These are phyloP conservation scores for Tetrapisispora phaffii DNA, from an alignment of 805 yeast genomes.

Conservation along the genomic window DNA sequence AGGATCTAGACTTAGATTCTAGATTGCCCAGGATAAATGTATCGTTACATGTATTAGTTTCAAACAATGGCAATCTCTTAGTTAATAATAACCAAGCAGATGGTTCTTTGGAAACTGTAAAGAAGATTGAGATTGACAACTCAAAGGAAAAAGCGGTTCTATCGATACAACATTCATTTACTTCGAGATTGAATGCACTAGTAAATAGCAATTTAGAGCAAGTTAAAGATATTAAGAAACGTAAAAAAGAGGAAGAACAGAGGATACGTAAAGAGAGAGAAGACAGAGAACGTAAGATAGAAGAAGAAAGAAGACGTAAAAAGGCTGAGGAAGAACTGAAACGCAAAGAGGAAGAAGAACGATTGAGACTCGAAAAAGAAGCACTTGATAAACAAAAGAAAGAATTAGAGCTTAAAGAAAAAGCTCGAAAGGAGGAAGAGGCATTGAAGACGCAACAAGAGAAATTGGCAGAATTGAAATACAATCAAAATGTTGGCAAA, in stretches of 20 bases:
- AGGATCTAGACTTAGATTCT: neutral
- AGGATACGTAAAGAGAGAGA: slow-evolving; percentile 3
- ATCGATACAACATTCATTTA: slow-evolving; percentile 8
- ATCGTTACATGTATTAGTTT: neutral
- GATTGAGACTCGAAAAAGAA: neutral
- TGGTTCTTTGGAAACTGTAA: neutral
- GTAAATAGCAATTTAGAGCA: slow-evolving; percentile 6
- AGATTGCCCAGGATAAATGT: neutral
- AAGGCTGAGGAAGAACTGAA: slow-evolving; percentile 28
- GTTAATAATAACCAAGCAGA: neutral
- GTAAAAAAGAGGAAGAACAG: slow-evolving; percentile 6
- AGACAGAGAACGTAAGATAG: slow-evolving; percentile 1
- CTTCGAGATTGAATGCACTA: slow-evolving; percentile 5
- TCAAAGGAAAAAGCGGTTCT: neutral
- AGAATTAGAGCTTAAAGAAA: slow-evolving; percentile 25
- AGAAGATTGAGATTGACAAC: neutral
- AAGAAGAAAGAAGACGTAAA: slow-evolving; percentile 15
- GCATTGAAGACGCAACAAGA: slow-evolving; percentile 3
- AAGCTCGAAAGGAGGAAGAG: slow-evolving; percentile 15
- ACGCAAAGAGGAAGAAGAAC: slow-evolving; percentile 2
- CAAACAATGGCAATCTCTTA: neutral
- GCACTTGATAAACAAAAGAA: neutral
- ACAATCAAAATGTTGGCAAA: slow-evolving; percentile 1
- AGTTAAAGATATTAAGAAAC: slow-evolving; percentile 3
- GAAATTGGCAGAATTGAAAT: neutral